These are phyloP conservation scores for Chaetomium fimeti DNA, from an alignment of 495 filamentous ascomycete species.

Conservation along the genomic window DNA sequence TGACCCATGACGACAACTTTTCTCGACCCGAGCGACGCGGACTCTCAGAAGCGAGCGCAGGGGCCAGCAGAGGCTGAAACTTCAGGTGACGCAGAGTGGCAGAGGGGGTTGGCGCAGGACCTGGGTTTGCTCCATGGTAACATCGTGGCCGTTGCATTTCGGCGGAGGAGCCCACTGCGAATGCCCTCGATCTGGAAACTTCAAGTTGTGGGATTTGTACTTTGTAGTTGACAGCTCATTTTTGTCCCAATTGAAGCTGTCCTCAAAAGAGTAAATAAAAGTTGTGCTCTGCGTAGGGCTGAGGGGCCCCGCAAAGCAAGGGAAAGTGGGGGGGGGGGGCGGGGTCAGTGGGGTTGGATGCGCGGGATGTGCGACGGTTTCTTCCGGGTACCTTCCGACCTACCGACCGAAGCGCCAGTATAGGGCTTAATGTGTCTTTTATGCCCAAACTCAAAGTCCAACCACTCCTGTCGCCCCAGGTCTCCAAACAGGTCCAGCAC, in stretches of 20 bases:
- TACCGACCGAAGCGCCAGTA: no score
- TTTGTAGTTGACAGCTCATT: not conserved
- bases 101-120: not conserved
- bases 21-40: not conserved
- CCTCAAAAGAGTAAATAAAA: not conserved
- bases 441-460: slow-evolving; percentile 13
- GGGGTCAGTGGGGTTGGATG: not conserved
- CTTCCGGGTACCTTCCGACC: no score
- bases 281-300: not conserved
- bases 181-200: not conserved
- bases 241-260: not conserved
- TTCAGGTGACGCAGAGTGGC: slow-evolving; percentile 13
- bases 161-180: not conserved
- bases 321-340: not conserved
- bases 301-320: not conserved
- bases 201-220: not conserved
- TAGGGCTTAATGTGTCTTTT: no score
- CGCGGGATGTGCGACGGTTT: not conserved
- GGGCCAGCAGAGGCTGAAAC: slow-evolving; percentile 24
- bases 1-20: slow-evolving; percentile 9
- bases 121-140: not conserved
- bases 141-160: not conserved
- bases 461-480: slow-evolving; percentile 14
- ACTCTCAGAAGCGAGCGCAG: slow-evolving; percentile 2
- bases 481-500: slow-evolving; percentile 3